phyloP scores from a whole-genome alignment of 1,284 basidiomycete genomes.

The Pterulicium gracile region DNA sequence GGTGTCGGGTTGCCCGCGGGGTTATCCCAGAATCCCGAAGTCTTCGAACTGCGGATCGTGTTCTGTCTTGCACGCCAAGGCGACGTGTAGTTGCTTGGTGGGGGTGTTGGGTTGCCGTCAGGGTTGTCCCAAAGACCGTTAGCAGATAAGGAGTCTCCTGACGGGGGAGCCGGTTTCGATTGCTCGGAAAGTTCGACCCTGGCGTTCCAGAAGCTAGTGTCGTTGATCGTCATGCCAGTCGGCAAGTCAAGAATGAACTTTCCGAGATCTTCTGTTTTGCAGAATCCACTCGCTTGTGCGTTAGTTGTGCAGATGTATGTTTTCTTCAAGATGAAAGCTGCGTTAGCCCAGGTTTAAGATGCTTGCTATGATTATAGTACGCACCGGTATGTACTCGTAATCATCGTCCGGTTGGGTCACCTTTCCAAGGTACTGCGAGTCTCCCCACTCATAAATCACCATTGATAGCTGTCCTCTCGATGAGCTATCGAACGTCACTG shows the following conservation, averaged over 20 bases:
- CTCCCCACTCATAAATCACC: constrained; percentile 93
- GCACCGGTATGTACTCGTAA: constrained; percentile 59
- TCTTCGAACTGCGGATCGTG: constrained; percentile 12
- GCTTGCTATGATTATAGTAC: constrained; percentile 16
- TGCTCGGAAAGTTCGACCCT: constrained; percentile 42
- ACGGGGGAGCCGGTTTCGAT: constrained; percentile 11
- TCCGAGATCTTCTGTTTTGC: constrained; percentile 61
- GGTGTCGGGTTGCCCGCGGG: constrained; percentile 8
- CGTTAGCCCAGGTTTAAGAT: no score
- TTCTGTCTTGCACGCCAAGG: constrained; percentile 25
- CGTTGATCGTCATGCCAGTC: constrained; percentile 41
- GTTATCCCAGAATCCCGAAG: constrained; percentile 2
- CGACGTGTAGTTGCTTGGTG: constrained; percentile 32
- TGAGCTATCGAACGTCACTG: constrained; percentile 74
- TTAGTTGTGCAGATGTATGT: constrained; percentile 85
- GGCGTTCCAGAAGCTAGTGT: constrained; percentile 75
- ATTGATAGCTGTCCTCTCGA: constrained; percentile 88
- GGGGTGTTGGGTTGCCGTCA: constrained; percentile 43
- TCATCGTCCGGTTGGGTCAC: constrained; percentile 47
- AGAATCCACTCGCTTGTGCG: constrained; percentile 62
- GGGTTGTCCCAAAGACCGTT: constrained; percentile 49
- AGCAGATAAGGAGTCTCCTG: constrained; percentile 11
- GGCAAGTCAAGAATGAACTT: constrained; percentile 77
- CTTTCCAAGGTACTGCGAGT: constrained; percentile 77
- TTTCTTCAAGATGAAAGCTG: constrained; percentile 47